Conservation (phyloP, 768 basidiomycete genomes). For the Tylopilus intermedius region DNA sequence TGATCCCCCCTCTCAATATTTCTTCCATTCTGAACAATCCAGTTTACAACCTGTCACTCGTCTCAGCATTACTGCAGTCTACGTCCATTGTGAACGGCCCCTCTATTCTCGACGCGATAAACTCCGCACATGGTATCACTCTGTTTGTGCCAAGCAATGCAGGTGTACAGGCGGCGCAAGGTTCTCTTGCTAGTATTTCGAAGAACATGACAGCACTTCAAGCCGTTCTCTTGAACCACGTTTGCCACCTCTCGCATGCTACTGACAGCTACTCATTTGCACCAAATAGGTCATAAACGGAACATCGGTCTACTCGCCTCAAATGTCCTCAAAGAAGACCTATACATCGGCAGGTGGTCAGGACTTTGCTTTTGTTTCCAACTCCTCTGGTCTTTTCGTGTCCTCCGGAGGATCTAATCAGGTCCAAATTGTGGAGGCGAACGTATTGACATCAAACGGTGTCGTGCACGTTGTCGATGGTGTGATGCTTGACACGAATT, state of each 20-base stretch:
- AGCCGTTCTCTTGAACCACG: conserved; percentile 55
- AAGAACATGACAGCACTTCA: conserved; percentile 44
- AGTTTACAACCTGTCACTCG: conserved; percentile 38
- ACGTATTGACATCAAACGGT: conserved; percentile 62
- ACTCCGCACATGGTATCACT: conserved; percentile 49
- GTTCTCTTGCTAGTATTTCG: conserved; percentile 30
- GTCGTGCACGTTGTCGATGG: conserved; percentile 61
- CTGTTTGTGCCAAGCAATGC: conserved; percentile 60
- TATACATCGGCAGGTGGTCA: conserved; percentile 57
- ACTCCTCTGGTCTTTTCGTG: conserved; percentile 56
- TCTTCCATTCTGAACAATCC: conserved; percentile 34
- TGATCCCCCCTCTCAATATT: conserved; percentile 50
- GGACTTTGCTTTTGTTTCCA: conserved; percentile 44
- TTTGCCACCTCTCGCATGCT: conserved; percentile 26
- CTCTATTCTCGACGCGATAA: conserved; percentile 28
- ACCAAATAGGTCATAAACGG: conserved; percentile 58
- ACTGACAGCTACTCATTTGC: background rate
- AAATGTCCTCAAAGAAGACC: conserved; percentile 33
- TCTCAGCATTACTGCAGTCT: conserved; percentile 14
- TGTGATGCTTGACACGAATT: conserved; percentile 45
- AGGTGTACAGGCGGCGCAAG: conserved; percentile 39
- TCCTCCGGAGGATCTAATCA: conserved; percentile 38
- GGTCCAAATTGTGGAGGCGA: conserved; percentile 49
- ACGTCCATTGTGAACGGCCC: conserved; percentile 24
- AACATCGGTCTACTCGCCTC: conserved; percentile 57